Evolutionary conservation across 208 protist species (phyloP), one percentile per base, ranked within the genome.

Genomic region (Acanthamoeba royreba): DNA sequence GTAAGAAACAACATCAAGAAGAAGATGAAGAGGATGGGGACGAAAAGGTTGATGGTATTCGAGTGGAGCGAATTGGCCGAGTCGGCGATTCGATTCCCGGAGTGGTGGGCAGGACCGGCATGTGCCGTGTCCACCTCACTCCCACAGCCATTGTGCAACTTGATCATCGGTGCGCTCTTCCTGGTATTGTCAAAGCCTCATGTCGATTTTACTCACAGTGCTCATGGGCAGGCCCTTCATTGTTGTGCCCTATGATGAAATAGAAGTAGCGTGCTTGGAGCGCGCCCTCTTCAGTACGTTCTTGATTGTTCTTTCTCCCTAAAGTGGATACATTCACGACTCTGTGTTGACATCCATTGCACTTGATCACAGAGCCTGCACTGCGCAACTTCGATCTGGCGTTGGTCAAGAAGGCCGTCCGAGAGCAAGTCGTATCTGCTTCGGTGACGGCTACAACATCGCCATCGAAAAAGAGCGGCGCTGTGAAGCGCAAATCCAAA

Each of bases 261-360:
- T 83, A 1, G 72, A 83, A 83, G 72, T 83, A 43, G 72, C 72
- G 25, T 83, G 72, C 42, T 83, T 83, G 72, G 72, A 83, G 72
- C 72, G 72, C 25, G 72, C 72, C 4, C 72, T 83, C 43, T 83
- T 83, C 72, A 83, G 72, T 83, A 83, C 72, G 38, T 17, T n/a
- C 5, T 81, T 81, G 15, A n/a, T 38, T 38, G 2, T 25, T 72
- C 61, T 40, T 72, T 15, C 33, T 15, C n/a, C 11, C 58, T 15
- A 69, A 38, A 38, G 9, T 8, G 28, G 31, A 72, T 72, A 11
- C 58, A 69, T n/a, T 28, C 58, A 69, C n/a, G 13, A 17, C 25
- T n/a, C 9, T 28, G 33, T n/a, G 13, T 28, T 38, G 8, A 33
- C 58, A 69, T n/a, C 9, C 58, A 69, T n/a, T 28, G n/a, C 58